Evolutionary conservation across 2,329 filamentous ascomycete genomes (phyloP).

Genomic region (Parafenestella ontariensis): DNA sequence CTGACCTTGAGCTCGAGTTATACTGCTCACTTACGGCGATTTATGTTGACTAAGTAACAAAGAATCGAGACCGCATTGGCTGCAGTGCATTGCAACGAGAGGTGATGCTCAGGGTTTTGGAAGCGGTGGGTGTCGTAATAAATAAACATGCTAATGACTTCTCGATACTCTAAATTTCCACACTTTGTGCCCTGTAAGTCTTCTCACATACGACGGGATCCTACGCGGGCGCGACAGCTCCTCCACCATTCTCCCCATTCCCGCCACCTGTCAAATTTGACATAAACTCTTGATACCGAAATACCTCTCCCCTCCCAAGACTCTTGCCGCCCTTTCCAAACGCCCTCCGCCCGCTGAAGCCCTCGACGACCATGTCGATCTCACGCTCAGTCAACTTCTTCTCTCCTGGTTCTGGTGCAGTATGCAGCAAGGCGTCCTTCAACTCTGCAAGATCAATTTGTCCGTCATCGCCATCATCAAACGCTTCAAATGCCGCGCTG

Average conservation of each 20-base stretch:
- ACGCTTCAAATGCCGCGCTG: conserved; percentile 88
- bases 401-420: conserved; percentile 69
- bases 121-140: too few relatives aligned
- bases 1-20: too few relatives aligned
- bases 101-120: too few relatives aligned
- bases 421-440: conserved; percentile 81
- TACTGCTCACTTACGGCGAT: too few relatives aligned
- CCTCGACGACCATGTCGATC: conserved; percentile 84
- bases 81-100: too few relatives aligned
- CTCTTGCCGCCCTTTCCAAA: conserved; percentile 70
- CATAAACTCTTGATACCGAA: conserved; percentile 93
- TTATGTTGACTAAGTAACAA: too few relatives aligned
- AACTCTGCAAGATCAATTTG: conserved; percentile 86
- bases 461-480: conserved; percentile 94
- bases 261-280: conserved; percentile 54
- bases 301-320: conserved; percentile 77
- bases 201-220: neutral
- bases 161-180: neutral
- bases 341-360: conserved; percentile 82
- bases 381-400: conserved; percentile 59
- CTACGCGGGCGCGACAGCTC: neutral
- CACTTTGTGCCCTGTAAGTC: neutral
- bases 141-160: neutral
- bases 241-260: conserved; percentile 30
- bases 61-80: too few relatives aligned